phyloP scores from a whole-genome alignment of 1,284 basidiomycete species.

The Moniliophthora roreri region DNA sequence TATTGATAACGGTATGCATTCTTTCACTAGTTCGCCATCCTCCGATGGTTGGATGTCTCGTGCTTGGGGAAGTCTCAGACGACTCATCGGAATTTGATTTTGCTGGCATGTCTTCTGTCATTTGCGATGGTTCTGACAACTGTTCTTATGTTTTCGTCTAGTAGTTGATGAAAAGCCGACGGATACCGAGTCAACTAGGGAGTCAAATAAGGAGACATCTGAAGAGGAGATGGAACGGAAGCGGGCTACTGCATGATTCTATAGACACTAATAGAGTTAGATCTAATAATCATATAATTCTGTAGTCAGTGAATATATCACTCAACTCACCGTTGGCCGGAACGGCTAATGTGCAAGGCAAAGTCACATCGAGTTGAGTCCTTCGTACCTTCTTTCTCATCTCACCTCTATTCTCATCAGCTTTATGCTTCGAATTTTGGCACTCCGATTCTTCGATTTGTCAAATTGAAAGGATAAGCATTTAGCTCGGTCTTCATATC shows the following conservation, averaged over 20 bases:
- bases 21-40: constrained; percentile 56
- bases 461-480: too few relatives aligned
- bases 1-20: constrained; percentile 72
- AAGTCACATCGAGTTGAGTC: too few relatives aligned
- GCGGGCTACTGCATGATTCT: constrained; percentile 40
- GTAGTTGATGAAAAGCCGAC: constrained; percentile 11
- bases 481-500: too few relatives aligned
- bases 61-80: constrained; percentile 64
- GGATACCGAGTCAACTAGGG: constrained; percentile 19
- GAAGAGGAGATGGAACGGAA: constrained; percentile 32
- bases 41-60: constrained; percentile 67
- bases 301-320: constrained; percentile 6
- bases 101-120: constrained; percentile 39
- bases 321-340: constrained; percentile 10
- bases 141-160: constrained; percentile 14
- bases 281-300: constrained; percentile 16
- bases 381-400: too few relatives aligned
- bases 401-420: too few relatives aligned
- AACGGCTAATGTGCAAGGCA: too few relatives aligned
- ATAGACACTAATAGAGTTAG: constrained; percentile 22
- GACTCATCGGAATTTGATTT: constrained; percentile 70
- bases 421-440: too few relatives aligned
- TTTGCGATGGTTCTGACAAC: constrained; percentile 5
- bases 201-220: too few relatives aligned
- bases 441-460: too few relatives aligned